Percentiles rank a stretch among this genome's conserved stretches.
Conservation (phyloP, 2,329 filamentous ascomycete species). For the Rutstroemia sp. region DNA sequence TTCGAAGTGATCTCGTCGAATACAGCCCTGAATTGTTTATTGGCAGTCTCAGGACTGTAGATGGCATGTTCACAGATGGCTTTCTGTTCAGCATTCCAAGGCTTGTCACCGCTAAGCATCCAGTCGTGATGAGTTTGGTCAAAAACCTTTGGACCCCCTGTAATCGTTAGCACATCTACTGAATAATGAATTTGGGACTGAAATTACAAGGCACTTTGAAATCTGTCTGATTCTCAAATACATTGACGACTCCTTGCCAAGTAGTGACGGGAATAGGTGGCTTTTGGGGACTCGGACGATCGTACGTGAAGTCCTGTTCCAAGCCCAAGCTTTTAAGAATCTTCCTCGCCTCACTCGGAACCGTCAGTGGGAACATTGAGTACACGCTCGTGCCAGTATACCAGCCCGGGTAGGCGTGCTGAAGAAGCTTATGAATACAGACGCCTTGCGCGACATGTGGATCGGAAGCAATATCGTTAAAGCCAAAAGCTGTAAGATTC, state of each 20-base stretch:
- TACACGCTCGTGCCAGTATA: constrained; percentile 72
- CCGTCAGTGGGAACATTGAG: constrained; percentile 53
- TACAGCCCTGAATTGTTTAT: too few species aligned
- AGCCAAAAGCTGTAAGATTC: not conserved
- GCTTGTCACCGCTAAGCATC: too few species aligned
- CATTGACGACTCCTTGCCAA: constrained; percentile 22
- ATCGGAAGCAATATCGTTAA: not conserved
- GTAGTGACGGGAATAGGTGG: constrained; percentile 18
- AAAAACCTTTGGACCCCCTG: too few species aligned
- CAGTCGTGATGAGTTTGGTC: too few species aligned
- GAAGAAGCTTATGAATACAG: constrained; percentile 77
- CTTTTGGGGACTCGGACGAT: constrained; percentile 15
- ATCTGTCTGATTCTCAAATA: constrained; percentile 24
- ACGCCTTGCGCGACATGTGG: constrained; percentile 66
- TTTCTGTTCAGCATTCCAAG: too few species aligned
- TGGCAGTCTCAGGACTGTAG: too few species aligned
- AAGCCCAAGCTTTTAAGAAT: constrained; percentile 55
- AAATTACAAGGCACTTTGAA: too few species aligned
- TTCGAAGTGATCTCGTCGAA: constrained; percentile 14
- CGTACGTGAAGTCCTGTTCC: constrained; percentile 20
- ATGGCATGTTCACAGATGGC: too few species aligned
- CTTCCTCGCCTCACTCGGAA: constrained; percentile 61
- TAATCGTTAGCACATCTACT: too few species aligned
- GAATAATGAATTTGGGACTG: too few species aligned
- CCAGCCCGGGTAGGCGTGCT: constrained; percentile 69